Conservation (phyloP, 305 asterid species). For the Rubia balearica region DNA sequence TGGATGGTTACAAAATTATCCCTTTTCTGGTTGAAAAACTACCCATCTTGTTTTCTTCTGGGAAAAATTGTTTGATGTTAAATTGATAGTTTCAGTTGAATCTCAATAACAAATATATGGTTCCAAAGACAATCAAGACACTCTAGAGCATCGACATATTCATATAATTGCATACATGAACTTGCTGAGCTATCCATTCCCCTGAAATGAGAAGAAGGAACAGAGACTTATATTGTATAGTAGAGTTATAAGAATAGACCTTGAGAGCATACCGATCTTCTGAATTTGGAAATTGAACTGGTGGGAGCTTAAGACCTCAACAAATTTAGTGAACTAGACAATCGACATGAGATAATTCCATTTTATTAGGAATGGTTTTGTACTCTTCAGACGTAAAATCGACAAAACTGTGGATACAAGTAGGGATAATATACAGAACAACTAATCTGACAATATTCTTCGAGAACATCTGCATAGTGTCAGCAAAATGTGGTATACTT, state of each 20-base stretch:
- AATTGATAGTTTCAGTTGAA: too few species aligned
- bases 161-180: conserved; percentile 29
- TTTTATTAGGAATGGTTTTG: conserved; percentile 25
- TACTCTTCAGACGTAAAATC: conserved; percentile 35
- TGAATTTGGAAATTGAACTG: conserved; percentile 50
- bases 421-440: conserved; percentile 32
- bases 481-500: conserved; percentile 29
- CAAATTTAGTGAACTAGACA: conserved; percentile 37
- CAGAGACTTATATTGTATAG: conserved; percentile 51
- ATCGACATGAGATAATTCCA: conserved; percentile 30
- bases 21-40: too few species aligned
- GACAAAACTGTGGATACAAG: conserved; percentile 45
- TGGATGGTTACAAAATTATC: too few species aligned
- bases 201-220: conserved; percentile 49
- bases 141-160: conserved; percentile 45
- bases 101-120: conserved; percentile 42
- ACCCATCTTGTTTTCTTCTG: too few species aligned
- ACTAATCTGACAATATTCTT: conserved; percentile 27
- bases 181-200: conserved; percentile 45
- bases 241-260: conserved; percentile 39
- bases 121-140: conserved; percentile 30
- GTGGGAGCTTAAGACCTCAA: conserved; percentile 49
- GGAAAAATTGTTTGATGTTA: too few species aligned
- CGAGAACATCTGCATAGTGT: conserved; percentile 52
- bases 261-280: conserved; percentile 57